Conservation (phyloP, 805 yeast species). For the Kuraishia ogatae region DNA sequence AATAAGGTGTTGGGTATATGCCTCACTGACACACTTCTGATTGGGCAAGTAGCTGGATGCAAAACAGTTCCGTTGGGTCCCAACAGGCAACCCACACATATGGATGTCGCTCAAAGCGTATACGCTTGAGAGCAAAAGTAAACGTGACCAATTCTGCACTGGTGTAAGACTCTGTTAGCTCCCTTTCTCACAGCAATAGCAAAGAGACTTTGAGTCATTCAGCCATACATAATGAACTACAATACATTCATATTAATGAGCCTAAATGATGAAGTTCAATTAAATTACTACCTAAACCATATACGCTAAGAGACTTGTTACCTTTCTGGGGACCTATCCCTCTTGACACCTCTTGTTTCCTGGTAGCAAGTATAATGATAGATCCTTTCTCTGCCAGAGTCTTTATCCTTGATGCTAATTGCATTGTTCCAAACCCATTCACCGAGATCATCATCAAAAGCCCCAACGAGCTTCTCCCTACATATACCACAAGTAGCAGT, state of each 20-base stretch:
- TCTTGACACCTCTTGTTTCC: constrained; percentile 35
- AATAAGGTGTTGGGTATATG: no score
- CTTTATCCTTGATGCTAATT: constrained; percentile 30
- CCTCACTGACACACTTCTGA: no score
- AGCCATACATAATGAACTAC: no score
- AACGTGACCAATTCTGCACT: no score
- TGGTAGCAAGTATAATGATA: constrained; percentile 63
- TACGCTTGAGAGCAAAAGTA: no score
- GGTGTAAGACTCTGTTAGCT: no score
- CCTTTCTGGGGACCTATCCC: constrained; percentile 1
- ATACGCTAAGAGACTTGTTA: neutral
- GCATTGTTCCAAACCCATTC: constrained; percentile 81
- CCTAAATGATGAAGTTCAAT: neutral
- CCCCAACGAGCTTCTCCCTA: constrained; percentile 53
- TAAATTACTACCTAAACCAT: neutral
- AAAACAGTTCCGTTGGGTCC: no score
- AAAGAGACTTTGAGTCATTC: no score
- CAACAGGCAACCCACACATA: no score
- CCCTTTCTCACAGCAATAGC: no score
- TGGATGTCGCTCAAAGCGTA: no score
- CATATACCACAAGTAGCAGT: constrained; percentile 60
- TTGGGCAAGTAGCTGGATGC: no score
- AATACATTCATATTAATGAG: neutral
- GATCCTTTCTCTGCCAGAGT: constrained; percentile 24
- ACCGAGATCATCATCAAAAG: constrained; percentile 64